These are phyloP conservation scores for Brassica rapa DNA, from an alignment of 345 rosid genomes.

Conservation along the genomic window DNA sequence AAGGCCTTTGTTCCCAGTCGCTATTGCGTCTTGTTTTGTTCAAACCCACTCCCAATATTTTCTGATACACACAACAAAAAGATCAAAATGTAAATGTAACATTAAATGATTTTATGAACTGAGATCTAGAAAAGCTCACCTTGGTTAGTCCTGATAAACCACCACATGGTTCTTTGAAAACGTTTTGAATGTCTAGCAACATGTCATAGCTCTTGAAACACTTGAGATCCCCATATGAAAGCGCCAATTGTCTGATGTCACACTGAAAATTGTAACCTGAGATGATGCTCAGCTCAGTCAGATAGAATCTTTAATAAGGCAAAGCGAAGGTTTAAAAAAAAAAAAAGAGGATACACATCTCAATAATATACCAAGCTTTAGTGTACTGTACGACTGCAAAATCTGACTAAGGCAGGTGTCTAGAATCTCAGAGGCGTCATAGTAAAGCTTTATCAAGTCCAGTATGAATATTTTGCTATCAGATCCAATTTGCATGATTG, in stretches of 20 bases:
- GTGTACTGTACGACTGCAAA: conserved; percentile 60
- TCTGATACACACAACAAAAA: conserved; percentile 44
- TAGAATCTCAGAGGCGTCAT: conserved; percentile 60
- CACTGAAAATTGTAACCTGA: conserved; percentile 89
- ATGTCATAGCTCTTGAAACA: conserved; percentile 85
- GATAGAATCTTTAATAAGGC: neutral
- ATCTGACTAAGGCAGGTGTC: conserved; percentile 74
- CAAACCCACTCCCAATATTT: conserved; percentile 85
- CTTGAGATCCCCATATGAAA: conserved; percentile 65
- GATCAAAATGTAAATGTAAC: neutral
- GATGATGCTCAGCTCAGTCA: conserved; percentile 12
- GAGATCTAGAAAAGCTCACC: conserved; percentile 44
- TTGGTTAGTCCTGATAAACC: conserved; percentile 85
- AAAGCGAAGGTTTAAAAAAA: neutral
- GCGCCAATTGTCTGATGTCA: conserved; percentile 65
- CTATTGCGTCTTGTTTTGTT: conserved; percentile 88
- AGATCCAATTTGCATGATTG: conserved; percentile 90
- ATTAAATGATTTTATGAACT: neutral
- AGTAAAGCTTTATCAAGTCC: conserved; percentile 80
- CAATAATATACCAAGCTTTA: conserved; percentile 82
- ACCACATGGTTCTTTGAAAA: conserved; percentile 69
- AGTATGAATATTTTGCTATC: conserved; percentile 70
- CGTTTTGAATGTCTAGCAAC: conserved; percentile 77
- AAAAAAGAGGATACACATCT: conserved; percentile 20
- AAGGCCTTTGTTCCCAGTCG: conserved; percentile 88